phyloP scores from a whole-genome alignment of 140 eudicot genomes.

The Erigeron philadelphicus region DNA sequence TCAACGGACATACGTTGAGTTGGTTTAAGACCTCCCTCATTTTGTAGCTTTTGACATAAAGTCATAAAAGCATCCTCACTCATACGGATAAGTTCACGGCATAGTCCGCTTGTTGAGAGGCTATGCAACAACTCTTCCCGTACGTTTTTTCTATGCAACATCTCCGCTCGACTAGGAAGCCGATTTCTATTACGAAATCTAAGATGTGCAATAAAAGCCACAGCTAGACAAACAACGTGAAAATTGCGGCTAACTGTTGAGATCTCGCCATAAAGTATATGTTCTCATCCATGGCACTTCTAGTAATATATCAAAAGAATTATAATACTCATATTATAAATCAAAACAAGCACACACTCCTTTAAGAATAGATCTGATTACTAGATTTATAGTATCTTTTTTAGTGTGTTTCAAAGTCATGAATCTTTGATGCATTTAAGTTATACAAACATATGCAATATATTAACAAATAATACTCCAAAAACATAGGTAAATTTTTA shows the following conservation, averaged over 20 bases:
- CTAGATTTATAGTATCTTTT: no score
- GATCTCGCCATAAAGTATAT: neutral
- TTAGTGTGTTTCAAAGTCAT: no score
- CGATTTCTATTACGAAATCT: neutral
- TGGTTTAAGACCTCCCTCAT: no score
- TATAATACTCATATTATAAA: no score
- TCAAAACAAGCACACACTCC: no score
- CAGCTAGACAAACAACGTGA: neutral
- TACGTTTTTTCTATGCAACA: neutral
- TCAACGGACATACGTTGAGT: no score
- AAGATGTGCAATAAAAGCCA: neutral
- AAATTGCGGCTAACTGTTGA: neutral
- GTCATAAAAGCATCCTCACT: neutral
- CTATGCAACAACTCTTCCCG: neutral
- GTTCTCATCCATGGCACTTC: neutral
- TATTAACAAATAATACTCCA: no score
- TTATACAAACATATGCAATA: no score
- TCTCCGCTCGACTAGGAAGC: neutral
- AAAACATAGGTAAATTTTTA: no score
- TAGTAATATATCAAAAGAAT: neutral
- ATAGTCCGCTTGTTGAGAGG: neutral
- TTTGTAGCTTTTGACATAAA: no score
- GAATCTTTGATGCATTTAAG: no score
- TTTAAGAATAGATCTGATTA: no score
- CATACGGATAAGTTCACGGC: neutral